Evolutionary conservation across 345 rosid species (phyloP), one percentile per base, ranked within the genome.

Genomic region (Populus simonii): DNA sequence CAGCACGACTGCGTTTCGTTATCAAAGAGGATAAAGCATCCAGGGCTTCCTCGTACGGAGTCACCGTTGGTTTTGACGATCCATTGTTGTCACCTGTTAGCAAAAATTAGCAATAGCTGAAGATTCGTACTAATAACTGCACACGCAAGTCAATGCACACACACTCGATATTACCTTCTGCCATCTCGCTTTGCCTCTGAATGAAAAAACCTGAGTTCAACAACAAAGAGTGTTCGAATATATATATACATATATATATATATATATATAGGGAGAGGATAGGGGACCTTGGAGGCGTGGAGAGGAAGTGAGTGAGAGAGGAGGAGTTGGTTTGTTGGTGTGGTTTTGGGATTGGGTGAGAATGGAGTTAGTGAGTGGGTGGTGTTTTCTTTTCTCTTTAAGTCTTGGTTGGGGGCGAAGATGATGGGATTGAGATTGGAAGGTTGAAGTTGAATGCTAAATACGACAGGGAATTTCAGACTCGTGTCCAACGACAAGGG

Each of bases 21-120:
- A 91, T 94, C 76, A 96, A 80, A 68, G 98, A 90, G n/a, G 97
- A 94, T 69, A 96, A 81, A 61, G 91, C 94, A 70, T 90, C 92
- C 92, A 96, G 73, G 59, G 94, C 87, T 33, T 87, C 89, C 33
- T 89, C 88, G 74, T 89, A 94, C 47, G 90, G 80, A 77, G 78
- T 78, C 29, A 23, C 76, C 1, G 72, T 59, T 38, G 57, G 31
- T 59, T 71, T 72, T 49, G 76, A 76, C 20, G 85, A 74, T 72
- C 84, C 90, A 76, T 59, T 23, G 13, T 23, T 59, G 65, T 11
- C 25, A 59, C 29, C 65, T 59, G 65, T 23, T 23, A 10, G 29
- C 27, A 59, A 10, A 25, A n/a, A 23, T 59, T 59, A 59, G 13
- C 65, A n/a, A 4, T 25, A 3, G 12, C 29, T 23, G 65, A 23